phyloP scores from a whole-genome alignment of 305 asterid genomes.

The Ajuga reptans region DNA sequence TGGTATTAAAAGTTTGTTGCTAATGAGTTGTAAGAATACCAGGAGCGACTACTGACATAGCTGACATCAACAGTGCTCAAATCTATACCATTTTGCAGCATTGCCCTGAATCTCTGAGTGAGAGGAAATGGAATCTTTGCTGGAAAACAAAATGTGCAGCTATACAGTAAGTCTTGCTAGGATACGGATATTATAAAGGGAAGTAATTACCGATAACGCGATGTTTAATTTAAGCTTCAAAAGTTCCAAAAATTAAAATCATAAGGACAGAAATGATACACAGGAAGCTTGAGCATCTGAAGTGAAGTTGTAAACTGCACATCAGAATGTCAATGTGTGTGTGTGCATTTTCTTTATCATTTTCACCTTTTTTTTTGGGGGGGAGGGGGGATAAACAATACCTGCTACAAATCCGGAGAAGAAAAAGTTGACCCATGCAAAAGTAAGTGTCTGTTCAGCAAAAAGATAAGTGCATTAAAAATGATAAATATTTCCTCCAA shows the following conservation, averaged over 20 bases:
- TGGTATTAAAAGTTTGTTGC: not conserved
- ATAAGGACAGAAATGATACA: not conserved
- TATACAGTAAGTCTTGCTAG: slow-evolving; percentile 19
- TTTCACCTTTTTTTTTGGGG: not conserved
- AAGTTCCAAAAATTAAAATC: not conserved
- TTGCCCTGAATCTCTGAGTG: slow-evolving; percentile 53
- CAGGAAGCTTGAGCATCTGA: slow-evolving; percentile 1
- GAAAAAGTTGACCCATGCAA: slow-evolving; percentile 93
- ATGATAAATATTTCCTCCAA: slow-evolving; percentile 11
- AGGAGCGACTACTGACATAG: slow-evolving; percentile 50
- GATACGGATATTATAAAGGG: not conserved
- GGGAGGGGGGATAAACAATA: slow-evolving; percentile 19
- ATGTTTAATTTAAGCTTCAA: slow-evolving; percentile 2
- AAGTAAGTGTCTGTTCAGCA: slow-evolving; percentile 66
- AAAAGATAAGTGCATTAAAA: slow-evolving; percentile 20
- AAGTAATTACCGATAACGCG: not conserved
- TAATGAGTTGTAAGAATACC: slow-evolving; percentile 30
- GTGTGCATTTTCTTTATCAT: too few species aligned
- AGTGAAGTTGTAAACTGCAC: slow-evolving; percentile 13
- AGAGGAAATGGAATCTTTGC: slow-evolving; percentile 59
- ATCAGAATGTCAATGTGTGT: not conserved
- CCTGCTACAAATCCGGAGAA: slow-evolving; percentile 97
- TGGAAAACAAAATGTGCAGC: slow-evolving; percentile 25
- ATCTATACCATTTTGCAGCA: slow-evolving; percentile 57
- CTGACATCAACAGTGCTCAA: slow-evolving; percentile 50